phyloP scores from a whole-genome alignment of 1,139 yeast genomes.

The Candida tropicalis region DNA sequence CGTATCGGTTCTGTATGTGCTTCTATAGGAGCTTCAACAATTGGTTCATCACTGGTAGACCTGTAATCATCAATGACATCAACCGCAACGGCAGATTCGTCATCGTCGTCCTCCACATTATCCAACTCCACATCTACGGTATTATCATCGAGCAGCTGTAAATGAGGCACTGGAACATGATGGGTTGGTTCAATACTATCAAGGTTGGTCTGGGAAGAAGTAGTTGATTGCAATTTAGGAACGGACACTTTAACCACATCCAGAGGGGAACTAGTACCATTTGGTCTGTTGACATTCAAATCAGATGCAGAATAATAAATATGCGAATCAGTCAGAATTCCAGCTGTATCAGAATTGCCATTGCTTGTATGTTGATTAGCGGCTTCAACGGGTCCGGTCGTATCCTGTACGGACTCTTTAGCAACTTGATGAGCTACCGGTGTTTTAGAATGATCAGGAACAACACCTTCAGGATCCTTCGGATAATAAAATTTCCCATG shows the following conservation, averaged over 20 bases:
- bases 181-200: background rate
- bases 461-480: background rate
- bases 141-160: background rate
- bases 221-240: background rate
- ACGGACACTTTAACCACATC: background rate
- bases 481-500: background rate
- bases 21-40: background rate
- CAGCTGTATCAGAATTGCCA: background rate
- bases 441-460: background rate
- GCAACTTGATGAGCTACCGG: no score
- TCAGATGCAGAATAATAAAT: background rate
- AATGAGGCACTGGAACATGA: slow-evolving; percentile 2
- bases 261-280: background rate
- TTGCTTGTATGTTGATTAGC: background rate
- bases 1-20: background rate
- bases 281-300: background rate
- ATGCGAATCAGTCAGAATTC: background rate
- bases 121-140: background rate
- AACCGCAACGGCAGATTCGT: no score
- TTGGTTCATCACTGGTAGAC: background rate
- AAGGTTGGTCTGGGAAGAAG: background rate
- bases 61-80: slow-evolving; percentile 2
- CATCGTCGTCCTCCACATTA: background rate
- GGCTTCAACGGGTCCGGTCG: no score
- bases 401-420: no score